Evolutionary conservation across 2,329 filamentous ascomycete species (phyloP), one percentile per base, ranked within the genome.

Genomic region (Pezicula carpinea): DNA sequence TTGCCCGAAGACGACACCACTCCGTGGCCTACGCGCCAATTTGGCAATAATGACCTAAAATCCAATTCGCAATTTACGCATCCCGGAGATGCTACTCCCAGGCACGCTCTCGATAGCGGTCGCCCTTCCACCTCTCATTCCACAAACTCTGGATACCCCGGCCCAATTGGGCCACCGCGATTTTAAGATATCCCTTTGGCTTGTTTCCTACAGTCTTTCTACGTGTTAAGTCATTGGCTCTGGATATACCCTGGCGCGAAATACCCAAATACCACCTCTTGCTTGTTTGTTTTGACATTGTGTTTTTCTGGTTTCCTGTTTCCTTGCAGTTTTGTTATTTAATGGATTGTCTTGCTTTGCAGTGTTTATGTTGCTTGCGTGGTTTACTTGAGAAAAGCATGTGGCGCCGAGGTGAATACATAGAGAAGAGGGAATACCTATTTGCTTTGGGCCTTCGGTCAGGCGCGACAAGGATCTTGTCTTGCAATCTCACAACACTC

Each of bases 71-170:
- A 73, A 54, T 76, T 84, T 53, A 74, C 85, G 66, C 76, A 87
- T 64, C 79, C 87, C 52, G 89, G 89, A 64, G 89, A 95, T 68
- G 77, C 82, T 58, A 95, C 89, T 34, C 88, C 89, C 55, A 86
- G 88, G 69, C 89, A 95, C 71, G 82, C 83, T 67, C 77, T 86
- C 67, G 89, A 95, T 71, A 93, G 88, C 75, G 89, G 89, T 67
- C 87, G 89, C 66, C 89, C 89, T 68, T 92, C 87, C 64, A 95
- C 89, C 75, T 93, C 89, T 75, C 87, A 95, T 85, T 95, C 89
- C 79, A 87, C 86, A 66, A 82, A 83, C 87, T 92, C 89, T 82
- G 89, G 89, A 89, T 93, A 93, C 87, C 87, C 89, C 79, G 89
- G 83, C 76, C 87, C 87, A 59, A 85, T 90, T 78, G 88, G 87